Conservation (phyloP, 331 rosid species). For the Pyracantha coccinea region DNA sequence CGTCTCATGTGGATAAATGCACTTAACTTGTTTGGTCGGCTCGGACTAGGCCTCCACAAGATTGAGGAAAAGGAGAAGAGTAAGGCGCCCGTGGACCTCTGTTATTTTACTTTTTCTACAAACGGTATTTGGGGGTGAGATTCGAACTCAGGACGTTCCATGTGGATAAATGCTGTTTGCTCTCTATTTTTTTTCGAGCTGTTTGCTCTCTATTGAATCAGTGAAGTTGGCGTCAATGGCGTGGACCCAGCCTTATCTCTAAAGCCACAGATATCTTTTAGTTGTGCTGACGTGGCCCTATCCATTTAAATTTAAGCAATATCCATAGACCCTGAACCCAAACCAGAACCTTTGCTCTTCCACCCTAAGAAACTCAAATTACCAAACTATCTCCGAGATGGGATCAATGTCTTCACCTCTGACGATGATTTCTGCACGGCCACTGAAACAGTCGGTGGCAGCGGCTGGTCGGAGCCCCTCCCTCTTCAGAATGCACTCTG, state of each 20-base stretch:
- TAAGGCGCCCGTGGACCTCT: too few relatives aligned
- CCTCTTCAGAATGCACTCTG: neutral
- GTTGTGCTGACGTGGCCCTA: constrained; percentile 39
- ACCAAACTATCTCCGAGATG: constrained; percentile 16
- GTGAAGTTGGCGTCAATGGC: neutral
- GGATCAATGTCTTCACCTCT: constrained; percentile 29
- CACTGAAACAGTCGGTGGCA: neutral
- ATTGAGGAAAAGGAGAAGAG: too few relatives aligned
- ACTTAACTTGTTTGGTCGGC: too few relatives aligned
- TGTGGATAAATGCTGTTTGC: neutral
- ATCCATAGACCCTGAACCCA: neutral
- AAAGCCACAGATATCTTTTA: constrained; percentile 16
- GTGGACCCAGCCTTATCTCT: constrained; percentile 50
- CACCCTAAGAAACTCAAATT: neutral
- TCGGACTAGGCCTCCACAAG: too few relatives aligned
- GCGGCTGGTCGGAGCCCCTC: neutral
- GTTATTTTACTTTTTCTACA: too few relatives aligned
- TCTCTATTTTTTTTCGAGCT: neutral
- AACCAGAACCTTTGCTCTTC: neutral
- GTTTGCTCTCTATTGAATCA: neutral
- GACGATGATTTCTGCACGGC: constrained; percentile 24
- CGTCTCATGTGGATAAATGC: too few relatives aligned
- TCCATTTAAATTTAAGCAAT: constrained; percentile 19
- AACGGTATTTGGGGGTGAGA: too few relatives aligned
- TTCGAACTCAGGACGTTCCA: too few relatives aligned